Evolutionary conservation across 2,329 filamentous ascomycete genomes (phyloP), one percentile per base, ranked within the genome.

Genomic region (Didymella pomorum): DNA sequence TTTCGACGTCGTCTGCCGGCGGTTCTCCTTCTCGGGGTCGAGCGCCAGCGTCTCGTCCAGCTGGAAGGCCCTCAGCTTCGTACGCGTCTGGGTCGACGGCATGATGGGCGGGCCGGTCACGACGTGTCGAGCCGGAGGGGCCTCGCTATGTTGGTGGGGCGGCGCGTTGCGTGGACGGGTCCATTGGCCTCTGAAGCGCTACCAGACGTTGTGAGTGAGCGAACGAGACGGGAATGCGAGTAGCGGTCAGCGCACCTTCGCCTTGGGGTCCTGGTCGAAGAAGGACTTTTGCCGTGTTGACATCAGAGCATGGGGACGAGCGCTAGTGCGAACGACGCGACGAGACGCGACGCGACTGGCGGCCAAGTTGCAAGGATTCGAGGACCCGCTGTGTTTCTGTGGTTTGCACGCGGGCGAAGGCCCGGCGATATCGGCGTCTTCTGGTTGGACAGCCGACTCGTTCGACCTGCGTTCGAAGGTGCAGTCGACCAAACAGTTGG

Each of bases 11-110:
- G 52, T 62, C 4, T 58, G 21, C 4, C 47, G 54, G 33, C 65
- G 60, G 48, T 82, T 83, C 67, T 82, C 80, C 63, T 83, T 82
- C 54, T 81, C 76, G 25, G 69, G 33, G 11, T 61, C 52, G 25
- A 65, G 56, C 1, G 72, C 74, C 56, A 71, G 62, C 60, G 75
- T 76, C 50, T 80, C 72, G 61, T 78, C 71, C 67, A 84, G 85
- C 64, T 82, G 80, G 63, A 86, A 87, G 28, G 80, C 79, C 69
- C 83, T 82, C 54, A 86, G 75, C 71, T 86, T 87, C 4, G 79
- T 79, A 56, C 81, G 83, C 3, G 84, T 83, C 62, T 83, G 79
- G 4, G 79, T 78, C 11, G 83, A 86, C 8, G 84, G 79, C 52
- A 81, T 76, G 45, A 82, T 81, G 9, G 79, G 75, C 44, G 79